Base-by-base conservation (phyloP, 75 land plant species). In the Chamaecyparis obtusa region DNA sequence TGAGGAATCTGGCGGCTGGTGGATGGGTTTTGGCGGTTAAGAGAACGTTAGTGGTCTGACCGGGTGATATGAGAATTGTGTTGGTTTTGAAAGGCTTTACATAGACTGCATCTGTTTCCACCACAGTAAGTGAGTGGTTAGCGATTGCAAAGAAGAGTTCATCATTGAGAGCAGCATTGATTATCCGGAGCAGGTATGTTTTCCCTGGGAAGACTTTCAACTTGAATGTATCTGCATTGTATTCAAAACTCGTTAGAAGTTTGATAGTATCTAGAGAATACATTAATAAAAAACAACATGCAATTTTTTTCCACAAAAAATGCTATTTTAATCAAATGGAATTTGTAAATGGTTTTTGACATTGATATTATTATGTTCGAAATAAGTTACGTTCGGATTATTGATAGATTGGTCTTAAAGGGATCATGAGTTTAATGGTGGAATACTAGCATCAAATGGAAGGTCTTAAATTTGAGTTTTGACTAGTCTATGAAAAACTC, bases 41-140 rank as follows among this genome's bases (percentile, higher is more conserved):
- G 60, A 90, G 88, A 15, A 84, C 91, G 48, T 86, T 92, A n/a
- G 91, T 90, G 72, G 93, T 92, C 74, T 94, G 95, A 36, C 95
- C 95, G 0, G 95, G 94, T 21, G 93, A 86, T 33, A 94, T 87
- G 69, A 90, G 39, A 1, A 92, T 83, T 41, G 86, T 15, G 88
- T 90, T 64, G 16, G 91, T 90, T 87, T 86, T 80, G 56, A 86
- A 87, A 3, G 90, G 49, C 49, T 89, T 33, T 37, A 74, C 76
- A n/a, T 88, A 88, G 2, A 19, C 39, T 15, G 87, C 89, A 36
- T 88, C 89, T 3, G 51, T 74, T 51, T 85, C 89, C 17, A 88
- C 89, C 8, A 88, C 89, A 3, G 89, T 88, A 11, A 88, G 88
- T 32, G 71, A 56, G 71, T 87, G 88, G 46, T 86, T 86, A 3